A percentile compares a stretch with the other conserved stretches of the same genome.
phyloP scores from a whole-genome alignment of 768 basidiomycete genomes.

The Mycena belliarum region DNA sequence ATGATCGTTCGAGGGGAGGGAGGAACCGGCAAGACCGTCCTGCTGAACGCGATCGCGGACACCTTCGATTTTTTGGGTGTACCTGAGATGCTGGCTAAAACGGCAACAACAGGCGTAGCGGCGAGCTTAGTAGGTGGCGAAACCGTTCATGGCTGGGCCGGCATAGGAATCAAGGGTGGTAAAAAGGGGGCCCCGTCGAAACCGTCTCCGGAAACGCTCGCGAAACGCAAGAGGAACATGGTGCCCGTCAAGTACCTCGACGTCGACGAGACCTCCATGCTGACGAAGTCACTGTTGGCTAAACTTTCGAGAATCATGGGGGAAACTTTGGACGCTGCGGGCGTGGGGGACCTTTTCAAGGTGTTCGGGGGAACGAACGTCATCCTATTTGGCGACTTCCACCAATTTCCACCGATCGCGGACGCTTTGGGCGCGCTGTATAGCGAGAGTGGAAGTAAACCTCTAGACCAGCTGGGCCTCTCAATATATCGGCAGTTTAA shows the following conservation, averaged over 20 bases:
- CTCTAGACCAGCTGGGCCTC: not conserved
- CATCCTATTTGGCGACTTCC: conserved; percentile 35
- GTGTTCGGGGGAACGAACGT: conserved; percentile 37
- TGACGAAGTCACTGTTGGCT: conserved; percentile 12
- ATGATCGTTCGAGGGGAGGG: conserved; percentile 45
- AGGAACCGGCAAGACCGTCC: conserved; percentile 44
- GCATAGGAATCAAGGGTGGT: not conserved
- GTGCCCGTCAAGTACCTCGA: conserved; percentile 28
- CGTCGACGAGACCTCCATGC: conserved; percentile 33
- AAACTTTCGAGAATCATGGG: conserved; percentile 23
- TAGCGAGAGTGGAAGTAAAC: not conserved
- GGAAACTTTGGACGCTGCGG: not conserved
- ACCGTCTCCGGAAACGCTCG: not conserved
- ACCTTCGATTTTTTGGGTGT: conserved; percentile 26
- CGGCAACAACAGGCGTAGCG: conserved; percentile 42
- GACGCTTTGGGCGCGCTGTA: conserved; percentile 25
- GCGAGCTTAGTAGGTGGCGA: conserved; percentile 39
- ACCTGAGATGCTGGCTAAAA: conserved; percentile 30
- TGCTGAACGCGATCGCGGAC: conserved; percentile 40
- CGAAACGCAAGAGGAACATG: conserved; percentile 21
- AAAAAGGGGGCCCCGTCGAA: no score
- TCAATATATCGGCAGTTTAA: not conserved
- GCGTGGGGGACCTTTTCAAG: not conserved
- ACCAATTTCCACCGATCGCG: conserved; percentile 42
- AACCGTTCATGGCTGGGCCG: conserved; percentile 36